Percentiles rank a stretch among this genome's conserved stretches.
Conservation (phyloP, 371 early-diverging fungal species). For the Nematocida sp. region DNA sequence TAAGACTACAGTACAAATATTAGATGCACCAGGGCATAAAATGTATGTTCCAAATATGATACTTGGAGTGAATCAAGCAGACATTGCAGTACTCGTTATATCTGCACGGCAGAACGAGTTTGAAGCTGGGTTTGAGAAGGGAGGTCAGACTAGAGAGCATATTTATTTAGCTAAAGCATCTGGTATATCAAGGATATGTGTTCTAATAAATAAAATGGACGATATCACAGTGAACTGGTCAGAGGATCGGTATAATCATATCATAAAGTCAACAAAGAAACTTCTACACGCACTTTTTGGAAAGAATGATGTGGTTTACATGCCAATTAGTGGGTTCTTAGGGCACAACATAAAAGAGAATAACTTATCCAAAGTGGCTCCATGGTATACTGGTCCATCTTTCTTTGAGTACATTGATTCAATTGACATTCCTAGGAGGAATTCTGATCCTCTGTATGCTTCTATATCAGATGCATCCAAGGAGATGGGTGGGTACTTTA, state of each 20-base stretch:
- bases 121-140: slow-evolving; percentile 92
- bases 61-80: slow-evolving; percentile 85
- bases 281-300: slow-evolving; percentile 45
- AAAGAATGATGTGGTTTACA: slow-evolving; percentile 56
- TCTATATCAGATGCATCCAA: slow-evolving; percentile 61
- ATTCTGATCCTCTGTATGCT: slow-evolving; percentile 24
- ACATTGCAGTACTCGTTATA: slow-evolving; percentile 84
- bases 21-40: slow-evolving; percentile 91
- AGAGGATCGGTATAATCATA: slow-evolving; percentile 63
- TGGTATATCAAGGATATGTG: slow-evolving; percentile 60
- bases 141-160: slow-evolving; percentile 99
- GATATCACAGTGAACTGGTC: slow-evolving; percentile 63
- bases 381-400: slow-evolving; percentile 67
- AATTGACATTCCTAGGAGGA: slow-evolving; percentile 50
- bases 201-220: slow-evolving; percentile 71
- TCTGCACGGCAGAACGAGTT: slow-evolving; percentile 90
- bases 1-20: slow-evolving; percentile 72
- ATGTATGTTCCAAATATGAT: slow-evolving; percentile 97
- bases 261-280: slow-evolving; percentile 42
- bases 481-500: slow-evolving; percentile 50
- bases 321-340: slow-evolving; percentile 69
- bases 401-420: slow-evolving; percentile 66
- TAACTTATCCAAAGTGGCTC: not conserved
- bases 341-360: slow-evolving; percentile 64
- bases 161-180: slow-evolving; percentile 79